These are phyloP conservation scores for Amaranthus hypochondriacus DNA, from an alignment of 148 eudicot species.

Conservation along the genomic window DNA sequence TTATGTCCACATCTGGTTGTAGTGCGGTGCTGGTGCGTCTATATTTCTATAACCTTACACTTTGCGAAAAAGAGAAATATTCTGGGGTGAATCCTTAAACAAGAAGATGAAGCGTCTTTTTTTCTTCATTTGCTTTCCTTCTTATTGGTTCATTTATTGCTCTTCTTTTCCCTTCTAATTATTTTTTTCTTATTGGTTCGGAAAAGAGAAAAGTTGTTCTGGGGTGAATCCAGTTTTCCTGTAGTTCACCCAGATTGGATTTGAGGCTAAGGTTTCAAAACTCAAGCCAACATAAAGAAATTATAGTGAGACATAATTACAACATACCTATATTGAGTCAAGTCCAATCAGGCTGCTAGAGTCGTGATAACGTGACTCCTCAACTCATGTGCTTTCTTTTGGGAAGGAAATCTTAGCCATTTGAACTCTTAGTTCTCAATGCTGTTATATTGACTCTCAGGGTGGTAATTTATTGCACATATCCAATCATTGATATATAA, in stretches of 20 bases:
- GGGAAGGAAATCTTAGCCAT: background rate
- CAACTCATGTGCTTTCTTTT: background rate
- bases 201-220: background rate
- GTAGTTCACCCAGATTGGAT: background rate
- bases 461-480: background rate
- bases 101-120: background rate
- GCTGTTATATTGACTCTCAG: background rate
- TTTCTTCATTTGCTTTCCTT: background rate
- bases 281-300: background rate
- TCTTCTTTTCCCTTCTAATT: background rate
- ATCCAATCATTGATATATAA: background rate
- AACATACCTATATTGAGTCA: background rate
- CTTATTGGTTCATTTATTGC: background rate
- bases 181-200: background rate
- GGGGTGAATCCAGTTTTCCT: background rate
- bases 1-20: no score
- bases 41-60: no score
- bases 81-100: no score
- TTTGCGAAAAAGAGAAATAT: no score
- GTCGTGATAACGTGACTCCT: background rate
- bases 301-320: background rate
- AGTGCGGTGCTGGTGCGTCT: no score
- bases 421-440: constrained; percentile 5
- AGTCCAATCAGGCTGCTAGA: background rate
- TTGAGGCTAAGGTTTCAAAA: background rate